phyloP scores from a whole-genome alignment of 805 yeast species.

The Schwanniomyces vanrijiae region DNA sequence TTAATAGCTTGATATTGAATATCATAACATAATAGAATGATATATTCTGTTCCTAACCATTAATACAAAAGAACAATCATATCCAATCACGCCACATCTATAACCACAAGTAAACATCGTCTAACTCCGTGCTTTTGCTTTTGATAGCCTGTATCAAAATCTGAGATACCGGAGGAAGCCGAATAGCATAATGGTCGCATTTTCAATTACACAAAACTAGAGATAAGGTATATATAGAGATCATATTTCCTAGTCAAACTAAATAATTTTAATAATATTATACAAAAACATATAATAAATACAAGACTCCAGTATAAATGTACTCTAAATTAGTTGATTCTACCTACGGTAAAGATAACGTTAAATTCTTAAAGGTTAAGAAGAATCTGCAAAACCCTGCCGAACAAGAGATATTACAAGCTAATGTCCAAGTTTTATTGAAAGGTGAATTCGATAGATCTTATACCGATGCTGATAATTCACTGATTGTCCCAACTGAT shows the following conservation, averaged over 20 bases:
- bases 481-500: slow-evolving; percentile 91
- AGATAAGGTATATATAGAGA: not conserved
- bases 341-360: slow-evolving; percentile 89
- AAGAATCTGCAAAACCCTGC: slow-evolving; percentile 72
- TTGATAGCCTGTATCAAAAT: not conserved
- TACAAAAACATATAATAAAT: not conserved
- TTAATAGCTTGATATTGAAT: too few relatives aligned
- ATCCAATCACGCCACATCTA: too few relatives aligned
- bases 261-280: not conserved
- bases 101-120: too few relatives aligned
- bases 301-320: not conserved
- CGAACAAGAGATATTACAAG: slow-evolving; percentile 81
- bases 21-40: too few relatives aligned
- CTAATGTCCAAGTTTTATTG: slow-evolving; percentile 73
- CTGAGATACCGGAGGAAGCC: not conserved
- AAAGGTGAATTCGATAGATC: slow-evolving; percentile 78
- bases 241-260: not conserved
- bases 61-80: too few relatives aligned
- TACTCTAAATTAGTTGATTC: slow-evolving; percentile 40
- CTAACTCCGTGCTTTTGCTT: not conserved
- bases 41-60: too few relatives aligned
- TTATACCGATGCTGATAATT: slow-evolving; percentile 85
- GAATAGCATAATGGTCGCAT: not conserved
- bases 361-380: slow-evolving; percentile 85
- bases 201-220: not conserved